Evolutionary conservation across 2,329 filamentous ascomycete genomes (phyloP), one percentile per base, ranked within the genome.

Genomic region (Diaporthe destruens): DNA sequence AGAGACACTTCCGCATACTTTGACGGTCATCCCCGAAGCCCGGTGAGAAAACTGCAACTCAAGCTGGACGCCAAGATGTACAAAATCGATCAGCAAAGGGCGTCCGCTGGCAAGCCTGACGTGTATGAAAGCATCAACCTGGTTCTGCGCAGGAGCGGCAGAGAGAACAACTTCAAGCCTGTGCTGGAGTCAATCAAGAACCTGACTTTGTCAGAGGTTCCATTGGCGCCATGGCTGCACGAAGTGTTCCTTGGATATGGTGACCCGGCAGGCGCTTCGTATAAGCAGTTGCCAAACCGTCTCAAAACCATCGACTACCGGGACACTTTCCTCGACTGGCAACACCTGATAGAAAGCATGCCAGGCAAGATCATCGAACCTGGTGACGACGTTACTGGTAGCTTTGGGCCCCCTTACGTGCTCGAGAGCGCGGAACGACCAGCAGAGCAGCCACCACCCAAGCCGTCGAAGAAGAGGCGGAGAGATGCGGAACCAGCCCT

Each of bases 191-290:
- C 95, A 1, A 97, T 99, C 79, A 94, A 93, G 79, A 93, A 90
- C 75, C 88, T 99, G 39, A 93, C 94, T 2, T 86, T 97, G 44
- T 95, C 95, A 0, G 94, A 97, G 77, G 91, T 96, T 25, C 93
- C 94, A 8, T 87, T 98, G 69, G 95, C 96, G 18, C 89, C 92
- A 2, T 99, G 96, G 96, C 87, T 99, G 55, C 94, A 98, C 78
- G 96, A 98, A 76, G 96, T 98, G 12, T 99, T 98, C 81, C 85
- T 99, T n/a, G 96, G 96, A 3, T 98, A 97, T 80, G 96, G 96
- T 59, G 95, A 99, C 81, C 96, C 96, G 72, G 89, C 94, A 39
- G 92, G 93, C 72, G 96, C 96, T 44, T 93, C 91, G 29, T 98
- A 97, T 83, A 94, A 93, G 75, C 92, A 94, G 66, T 84, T 99